phyloP scores from a whole-genome alignment of 2,329 filamentous ascomycete genomes.

The Cercospora sp. region DNA sequence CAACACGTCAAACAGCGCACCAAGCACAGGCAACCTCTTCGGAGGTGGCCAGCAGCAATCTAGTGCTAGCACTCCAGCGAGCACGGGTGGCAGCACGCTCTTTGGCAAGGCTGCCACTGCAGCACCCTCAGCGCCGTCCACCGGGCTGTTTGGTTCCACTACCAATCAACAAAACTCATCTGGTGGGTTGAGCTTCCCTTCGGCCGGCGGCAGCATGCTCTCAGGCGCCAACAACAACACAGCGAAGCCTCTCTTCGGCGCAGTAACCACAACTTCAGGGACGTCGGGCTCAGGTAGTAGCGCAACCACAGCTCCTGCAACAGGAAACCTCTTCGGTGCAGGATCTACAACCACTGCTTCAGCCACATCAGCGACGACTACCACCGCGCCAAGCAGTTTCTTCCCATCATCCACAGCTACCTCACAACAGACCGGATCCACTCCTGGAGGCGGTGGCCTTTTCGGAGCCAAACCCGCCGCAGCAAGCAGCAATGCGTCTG shows the following conservation, averaged over 20 bases:
- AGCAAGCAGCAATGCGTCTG: not conserved
- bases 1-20: slow-evolving; percentile 13
- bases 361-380: slow-evolving; percentile 4
- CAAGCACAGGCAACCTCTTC: slow-evolving; percentile 20
- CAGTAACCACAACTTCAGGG: not conserved
- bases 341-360: slow-evolving; percentile 9
- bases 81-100: slow-evolving; percentile 15
- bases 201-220: not conserved
- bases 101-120: slow-evolving; percentile 11
- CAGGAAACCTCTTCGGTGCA: slow-evolving; percentile 4
- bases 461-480: slow-evolving; percentile 8
- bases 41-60: slow-evolving; percentile 17
- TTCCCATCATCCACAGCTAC: slow-evolving; percentile 9
- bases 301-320: slow-evolving; percentile 14
- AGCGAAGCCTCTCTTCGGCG: not conserved
- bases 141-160: slow-evolving; percentile 7
- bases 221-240: not conserved
- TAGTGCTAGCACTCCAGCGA: slow-evolving; percentile 13
- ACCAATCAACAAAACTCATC: slow-evolving; percentile 9
- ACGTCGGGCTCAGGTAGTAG: slow-evolving; percentile 1
- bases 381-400: slow-evolving; percentile 8
- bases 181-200: slow-evolving; percentile 4
- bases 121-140: not conserved
- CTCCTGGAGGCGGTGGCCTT: not conserved
- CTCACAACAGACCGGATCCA: slow-evolving; percentile 12